Base-by-base conservation (phyloP, 345 rosid genomes). In the Euphorbia lathyris region DNA sequence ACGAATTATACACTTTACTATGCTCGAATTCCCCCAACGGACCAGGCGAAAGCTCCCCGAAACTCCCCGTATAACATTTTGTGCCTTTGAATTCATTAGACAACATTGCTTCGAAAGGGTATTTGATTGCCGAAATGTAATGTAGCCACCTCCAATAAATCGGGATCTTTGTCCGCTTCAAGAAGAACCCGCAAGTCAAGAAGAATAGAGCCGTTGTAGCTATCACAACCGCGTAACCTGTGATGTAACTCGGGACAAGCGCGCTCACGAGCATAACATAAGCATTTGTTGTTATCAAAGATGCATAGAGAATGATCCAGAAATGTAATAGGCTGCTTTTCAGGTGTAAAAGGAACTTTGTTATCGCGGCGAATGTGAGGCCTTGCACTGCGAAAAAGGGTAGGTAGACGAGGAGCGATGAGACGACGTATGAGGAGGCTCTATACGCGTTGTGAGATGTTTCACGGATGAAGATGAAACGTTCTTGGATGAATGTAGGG, bases 191-290 rank as follows among this genome's bases (percentile, higher is more conserved):
- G 3, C 90, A 86, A 1, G 86, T 84, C 23, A 88, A 82, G 81
- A 85, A 88, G 83, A 86, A 88, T 16, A 86, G 84, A 55, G 89
- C 87, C 0, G 90, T 86, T 23, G 90, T 85, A 53, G 90, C 86
- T 5, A 88, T 88, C 53, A 83, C 90, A 0, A 88, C 83, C 0
- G 90, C 85, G 16, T 84, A 86, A 4, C 88, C 90, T 0, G 90
- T 83, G 80, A 84, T 83, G 74, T 86, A 83, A 65, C 89, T 84
- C 0, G 90, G 85, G 27, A 82, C 93, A 19, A 86, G 84, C 10
- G 93, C 90, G 58, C 93, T 88, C 8, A 88, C 89, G 5, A 88
- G 85, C 86, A 84, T 86, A 52, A 88, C 90, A 36, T 84, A 86
- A n/a, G 83, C 86, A 14, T 88, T 86, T 59, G 87, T 86, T 0